These are phyloP conservation scores for Fragaria nilgerrensis DNA, from an alignment of 306 rosid species.

Conservation along the genomic window DNA sequence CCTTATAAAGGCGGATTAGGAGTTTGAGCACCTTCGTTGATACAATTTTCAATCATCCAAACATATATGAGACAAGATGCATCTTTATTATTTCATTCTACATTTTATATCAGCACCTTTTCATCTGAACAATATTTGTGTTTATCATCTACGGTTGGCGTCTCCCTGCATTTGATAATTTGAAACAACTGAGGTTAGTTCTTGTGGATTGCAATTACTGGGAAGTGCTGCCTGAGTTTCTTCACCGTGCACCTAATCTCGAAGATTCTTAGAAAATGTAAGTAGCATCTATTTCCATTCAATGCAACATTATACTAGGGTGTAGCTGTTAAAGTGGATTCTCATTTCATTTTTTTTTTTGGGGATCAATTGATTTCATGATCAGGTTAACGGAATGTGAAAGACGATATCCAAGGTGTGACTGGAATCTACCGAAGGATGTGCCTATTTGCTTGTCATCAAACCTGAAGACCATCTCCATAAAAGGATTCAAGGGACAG, in stretches of 20 bases:
- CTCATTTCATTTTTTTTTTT: not conserved
- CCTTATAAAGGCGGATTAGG: not conserved
- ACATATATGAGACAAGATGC: not conserved
- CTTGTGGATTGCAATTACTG: not conserved
- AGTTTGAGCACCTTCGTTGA: not conserved
- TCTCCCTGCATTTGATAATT: not conserved
- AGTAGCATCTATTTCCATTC: not conserved
- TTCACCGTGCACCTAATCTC: not conserved
- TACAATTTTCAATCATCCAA: not conserved
- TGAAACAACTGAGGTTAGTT: not conserved
- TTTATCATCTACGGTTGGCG: not conserved
- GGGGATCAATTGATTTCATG: not conserved
- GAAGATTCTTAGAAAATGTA: not conserved
- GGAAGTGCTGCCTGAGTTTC: not conserved
- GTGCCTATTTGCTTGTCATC: not conserved
- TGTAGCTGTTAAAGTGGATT: not conserved
- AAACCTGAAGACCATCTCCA: not conserved
- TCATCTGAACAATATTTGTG: not conserved
- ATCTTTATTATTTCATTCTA: not conserved
- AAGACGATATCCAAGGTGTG: not conserved
- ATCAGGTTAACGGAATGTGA: not conserved
- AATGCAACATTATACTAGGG: not conserved
- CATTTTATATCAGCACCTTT: not conserved
- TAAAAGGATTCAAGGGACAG: not conserved
- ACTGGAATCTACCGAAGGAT: not conserved